A percentile compares a stretch with the other conserved stretches of the same genome.
phyloP scores from a whole-genome alignment of 1,284 basidiomycete genomes.

The Pyrrhoderma lamaoense region DNA sequence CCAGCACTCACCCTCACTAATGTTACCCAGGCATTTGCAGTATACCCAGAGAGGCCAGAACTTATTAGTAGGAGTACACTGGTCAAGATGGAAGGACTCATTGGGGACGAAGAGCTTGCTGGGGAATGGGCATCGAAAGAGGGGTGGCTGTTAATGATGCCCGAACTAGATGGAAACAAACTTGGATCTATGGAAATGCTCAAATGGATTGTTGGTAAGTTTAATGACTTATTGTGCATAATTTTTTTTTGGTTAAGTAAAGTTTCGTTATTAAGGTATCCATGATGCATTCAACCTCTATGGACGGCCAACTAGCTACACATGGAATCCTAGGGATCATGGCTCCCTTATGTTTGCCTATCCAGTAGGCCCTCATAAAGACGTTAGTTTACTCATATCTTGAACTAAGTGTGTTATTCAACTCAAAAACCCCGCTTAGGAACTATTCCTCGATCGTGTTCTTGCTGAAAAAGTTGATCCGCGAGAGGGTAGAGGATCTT shows the following conservation, averaged over 20 bases:
- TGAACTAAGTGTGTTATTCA: slow-evolving; percentile 6
- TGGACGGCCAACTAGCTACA: slow-evolving; percentile 76
- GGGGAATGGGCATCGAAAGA: slow-evolving; percentile 55
- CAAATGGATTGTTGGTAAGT: slow-evolving; percentile 83
- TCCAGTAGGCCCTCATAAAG: slow-evolving; percentile 66
- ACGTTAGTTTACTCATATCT: slow-evolving; percentile 41
- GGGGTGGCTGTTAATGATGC: slow-evolving; percentile 85
- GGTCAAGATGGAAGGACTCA: slow-evolving; percentile 79
- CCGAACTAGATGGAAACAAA: slow-evolving; percentile 53
- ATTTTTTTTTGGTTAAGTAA: neutral
- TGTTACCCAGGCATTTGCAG: slow-evolving; percentile 73
- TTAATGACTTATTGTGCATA: slow-evolving; percentile 19
- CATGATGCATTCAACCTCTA: slow-evolving; percentile 86
- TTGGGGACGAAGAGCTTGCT: slow-evolving; percentile 71
- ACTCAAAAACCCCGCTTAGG: slow-evolving; percentile 31
- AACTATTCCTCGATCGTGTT: slow-evolving; percentile 86
- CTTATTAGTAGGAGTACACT: slow-evolving; percentile 81
- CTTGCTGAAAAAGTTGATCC: slow-evolving; percentile 74
- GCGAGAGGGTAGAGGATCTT: slow-evolving; percentile 69
- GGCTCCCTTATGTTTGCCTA: slow-evolving; percentile 76
- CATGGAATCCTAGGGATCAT: slow-evolving; percentile 80
- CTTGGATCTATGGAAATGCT: slow-evolving; percentile 74
- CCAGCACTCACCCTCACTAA: slow-evolving; percentile 49
- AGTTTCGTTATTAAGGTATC: slow-evolving; percentile 44
- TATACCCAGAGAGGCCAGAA: slow-evolving; percentile 93